Conservation (phyloP, 345 rosid species). For the Eutrema yunnanense region DNA sequence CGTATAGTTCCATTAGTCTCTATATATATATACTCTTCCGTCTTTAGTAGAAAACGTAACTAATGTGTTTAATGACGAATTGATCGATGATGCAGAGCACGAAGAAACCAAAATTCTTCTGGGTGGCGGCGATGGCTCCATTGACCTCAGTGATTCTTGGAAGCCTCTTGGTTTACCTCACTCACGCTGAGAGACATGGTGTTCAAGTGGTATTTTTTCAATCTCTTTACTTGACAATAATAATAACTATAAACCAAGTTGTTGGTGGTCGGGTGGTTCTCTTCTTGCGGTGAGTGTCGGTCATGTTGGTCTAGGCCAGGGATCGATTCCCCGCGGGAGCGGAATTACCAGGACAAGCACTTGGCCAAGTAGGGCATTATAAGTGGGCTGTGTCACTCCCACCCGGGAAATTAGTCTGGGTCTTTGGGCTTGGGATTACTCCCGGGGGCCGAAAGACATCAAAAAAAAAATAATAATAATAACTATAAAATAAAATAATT, state of each 20-base stretch:
- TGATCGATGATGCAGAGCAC: slow-evolving; percentile 49
- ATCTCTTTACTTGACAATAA: neutral
- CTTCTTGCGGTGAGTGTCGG: too few species aligned
- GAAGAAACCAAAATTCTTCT: slow-evolving; percentile 61
- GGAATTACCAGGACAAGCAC: too few species aligned
- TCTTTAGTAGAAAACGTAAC: neutral
- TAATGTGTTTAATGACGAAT: neutral
- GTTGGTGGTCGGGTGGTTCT: too few species aligned
- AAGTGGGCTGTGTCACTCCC: too few species aligned
- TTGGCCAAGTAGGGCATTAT: too few species aligned
- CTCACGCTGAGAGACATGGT: slow-evolving; percentile 92
- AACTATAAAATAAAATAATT: neutral
- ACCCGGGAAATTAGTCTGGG: too few species aligned
- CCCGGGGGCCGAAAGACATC: too few species aligned
- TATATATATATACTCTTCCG: neutral
- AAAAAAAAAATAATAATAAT: neutral
- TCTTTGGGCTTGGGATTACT: too few species aligned
- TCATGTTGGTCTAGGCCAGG: too few species aligned
- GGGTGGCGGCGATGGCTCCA: slow-evolving; percentile 94
- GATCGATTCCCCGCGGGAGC: too few species aligned
- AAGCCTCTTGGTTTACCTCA: slow-evolving; percentile 72
- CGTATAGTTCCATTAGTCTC: neutral
- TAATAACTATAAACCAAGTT: neutral
- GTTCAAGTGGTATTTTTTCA: slow-evolving; percentile 66
- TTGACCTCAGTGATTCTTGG: slow-evolving; percentile 79